Percentiles rank a stretch among this genome's conserved stretches.
Conservation (phyloP, 768 basidiomycete species). For the Lyophyllum semitale region DNA sequence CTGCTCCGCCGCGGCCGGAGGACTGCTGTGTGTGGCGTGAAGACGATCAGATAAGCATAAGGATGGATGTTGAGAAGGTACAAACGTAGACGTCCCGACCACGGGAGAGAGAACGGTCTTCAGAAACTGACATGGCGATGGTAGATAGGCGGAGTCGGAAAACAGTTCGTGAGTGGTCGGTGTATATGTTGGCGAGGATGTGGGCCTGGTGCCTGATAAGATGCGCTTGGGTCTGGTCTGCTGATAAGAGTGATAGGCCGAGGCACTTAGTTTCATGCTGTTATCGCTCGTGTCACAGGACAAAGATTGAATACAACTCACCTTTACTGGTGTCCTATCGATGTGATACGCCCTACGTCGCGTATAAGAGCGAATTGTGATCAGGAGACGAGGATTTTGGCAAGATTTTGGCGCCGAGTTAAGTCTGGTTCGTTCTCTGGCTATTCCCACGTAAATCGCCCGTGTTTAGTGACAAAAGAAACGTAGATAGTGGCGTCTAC, state of each 20-base stretch:
- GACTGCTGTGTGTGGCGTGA: slow-evolving; percentile 38
- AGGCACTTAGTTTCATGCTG: neutral
- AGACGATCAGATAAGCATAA: neutral
- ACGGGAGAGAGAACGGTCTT: slow-evolving; percentile 55
- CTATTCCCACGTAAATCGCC: too few relatives aligned
- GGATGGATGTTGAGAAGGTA: slow-evolving; percentile 13
- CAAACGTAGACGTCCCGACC: slow-evolving; percentile 61
- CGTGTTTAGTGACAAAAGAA: too few relatives aligned
- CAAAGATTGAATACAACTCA: neutral
- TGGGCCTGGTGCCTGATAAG: neutral
- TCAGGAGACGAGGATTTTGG: too few relatives aligned
- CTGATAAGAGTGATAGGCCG: neutral
- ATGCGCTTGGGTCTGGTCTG: neutral
- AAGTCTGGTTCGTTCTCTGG: too few relatives aligned
- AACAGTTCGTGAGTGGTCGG: neutral
- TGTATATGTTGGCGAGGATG: neutral
- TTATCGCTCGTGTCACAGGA: neutral
- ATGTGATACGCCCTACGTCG: too few relatives aligned
- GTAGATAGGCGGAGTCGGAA: neutral
- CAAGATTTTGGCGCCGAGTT: too few relatives aligned
- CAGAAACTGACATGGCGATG: neutral
- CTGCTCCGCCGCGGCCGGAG: slow-evolving; percentile 68
- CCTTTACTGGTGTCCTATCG: too few relatives aligned
- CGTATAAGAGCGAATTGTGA: too few relatives aligned
- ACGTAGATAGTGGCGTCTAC: too few relatives aligned